phyloP scores from a whole-genome alignment of 2,329 filamentous ascomycete species.

The Colletotrichum eleusines region DNA sequence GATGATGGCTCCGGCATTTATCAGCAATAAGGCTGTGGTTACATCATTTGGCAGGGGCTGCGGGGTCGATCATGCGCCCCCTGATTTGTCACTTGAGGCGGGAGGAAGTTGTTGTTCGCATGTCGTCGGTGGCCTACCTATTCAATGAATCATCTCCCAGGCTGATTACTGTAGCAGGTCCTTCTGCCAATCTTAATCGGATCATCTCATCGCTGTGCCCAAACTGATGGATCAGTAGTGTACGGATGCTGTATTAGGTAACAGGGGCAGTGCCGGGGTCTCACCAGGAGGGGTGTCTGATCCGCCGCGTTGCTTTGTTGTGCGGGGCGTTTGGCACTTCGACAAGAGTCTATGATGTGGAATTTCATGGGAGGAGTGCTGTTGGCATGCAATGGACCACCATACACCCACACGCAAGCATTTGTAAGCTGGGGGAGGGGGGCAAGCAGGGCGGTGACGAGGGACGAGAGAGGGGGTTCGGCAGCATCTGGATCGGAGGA shows the following conservation, averaged over 20 bases:
- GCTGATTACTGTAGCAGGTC: not conserved
- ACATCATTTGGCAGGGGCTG: conserved; percentile 12
- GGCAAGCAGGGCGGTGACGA: conserved; percentile 10
- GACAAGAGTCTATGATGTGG: conserved; percentile 14
- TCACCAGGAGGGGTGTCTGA: not conserved
- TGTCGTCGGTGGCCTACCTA: not conserved
- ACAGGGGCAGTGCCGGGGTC: not conserved
- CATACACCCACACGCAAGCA: conserved; percentile 9
- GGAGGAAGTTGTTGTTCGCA: not conserved
- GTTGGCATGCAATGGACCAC: not conserved
- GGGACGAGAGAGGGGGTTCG: conserved; percentile 2
- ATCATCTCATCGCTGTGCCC: too few relatives aligned
- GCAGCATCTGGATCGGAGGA: not conserved
- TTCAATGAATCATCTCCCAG: not conserved
- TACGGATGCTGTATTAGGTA: too few relatives aligned
- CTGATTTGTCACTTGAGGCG: not conserved
- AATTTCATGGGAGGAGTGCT: too few relatives aligned
- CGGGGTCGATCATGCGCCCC: conserved; percentile 3
- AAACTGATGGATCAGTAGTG: too few relatives aligned
- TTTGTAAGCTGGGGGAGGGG: conserved; percentile 32
- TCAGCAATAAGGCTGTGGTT: conserved; percentile 22
- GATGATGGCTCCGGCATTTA: not conserved
- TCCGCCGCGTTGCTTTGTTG: not conserved
- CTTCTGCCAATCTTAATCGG: too few relatives aligned
- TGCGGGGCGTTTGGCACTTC: conserved; percentile 6